Evolutionary conservation across 345 rosid genomes (phyloP).

Genomic region (Turnera subulata): DNA sequence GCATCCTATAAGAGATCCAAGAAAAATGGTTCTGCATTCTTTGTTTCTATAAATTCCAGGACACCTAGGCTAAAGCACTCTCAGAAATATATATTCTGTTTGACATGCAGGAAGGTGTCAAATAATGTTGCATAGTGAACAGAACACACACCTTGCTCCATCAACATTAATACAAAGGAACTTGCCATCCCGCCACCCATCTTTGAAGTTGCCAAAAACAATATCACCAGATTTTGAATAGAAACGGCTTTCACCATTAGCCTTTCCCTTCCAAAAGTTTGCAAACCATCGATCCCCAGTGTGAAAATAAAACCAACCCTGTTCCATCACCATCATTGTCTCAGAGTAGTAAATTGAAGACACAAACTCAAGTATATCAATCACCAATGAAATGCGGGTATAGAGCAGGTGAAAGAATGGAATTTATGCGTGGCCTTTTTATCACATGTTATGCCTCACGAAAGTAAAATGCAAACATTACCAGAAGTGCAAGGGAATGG

Average conservation of each 20-base stretch:
- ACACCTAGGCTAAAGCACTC: no score
- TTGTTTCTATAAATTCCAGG: no score
- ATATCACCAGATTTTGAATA: constrained; percentile 80
- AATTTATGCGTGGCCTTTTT: no score
- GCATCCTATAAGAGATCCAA: no score
- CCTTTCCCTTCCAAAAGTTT: constrained; percentile 98
- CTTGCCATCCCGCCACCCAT: constrained; percentile 86
- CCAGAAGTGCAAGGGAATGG: no score
- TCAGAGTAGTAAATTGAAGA: neutral
- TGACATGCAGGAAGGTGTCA: no score
- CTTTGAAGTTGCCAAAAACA: constrained; percentile 79
- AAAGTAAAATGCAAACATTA: no score
- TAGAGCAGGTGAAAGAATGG: no score
- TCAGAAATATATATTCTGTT: no score
- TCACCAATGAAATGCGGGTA: neutral
- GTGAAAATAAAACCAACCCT: constrained; percentile 98
- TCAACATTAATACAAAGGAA: constrained; percentile 68
- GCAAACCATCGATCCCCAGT: constrained; percentile 91
- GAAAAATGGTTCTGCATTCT: no score
- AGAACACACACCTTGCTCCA: constrained; percentile 65
- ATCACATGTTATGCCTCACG: no score
- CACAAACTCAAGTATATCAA: neutral
- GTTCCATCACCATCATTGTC: constrained; percentile 13
- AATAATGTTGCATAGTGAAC: neutral
- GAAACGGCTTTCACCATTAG: constrained; percentile 90